Conservation (phyloP, 139 green algal genomes). For the Chlamydomonas urium region DNA sequence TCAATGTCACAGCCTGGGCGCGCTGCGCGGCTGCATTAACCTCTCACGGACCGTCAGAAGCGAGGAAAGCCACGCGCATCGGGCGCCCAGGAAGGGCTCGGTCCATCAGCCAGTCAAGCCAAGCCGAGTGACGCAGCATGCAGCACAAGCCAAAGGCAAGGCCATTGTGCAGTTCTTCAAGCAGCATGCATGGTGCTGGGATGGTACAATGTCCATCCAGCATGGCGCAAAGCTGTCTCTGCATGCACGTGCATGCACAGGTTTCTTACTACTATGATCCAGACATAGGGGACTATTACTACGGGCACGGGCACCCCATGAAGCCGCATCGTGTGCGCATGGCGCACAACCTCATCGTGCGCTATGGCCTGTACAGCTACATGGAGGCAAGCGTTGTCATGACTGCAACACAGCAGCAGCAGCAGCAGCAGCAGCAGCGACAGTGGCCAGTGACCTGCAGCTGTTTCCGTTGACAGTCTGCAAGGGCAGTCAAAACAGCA, state of each 20-base stretch:
- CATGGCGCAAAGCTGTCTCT: constrained; percentile 5
- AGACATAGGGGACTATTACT: constrained; percentile 93
- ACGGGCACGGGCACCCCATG: constrained; percentile 86
- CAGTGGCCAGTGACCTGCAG: neutral
- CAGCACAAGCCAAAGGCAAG: no score
- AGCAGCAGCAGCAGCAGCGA: neutral
- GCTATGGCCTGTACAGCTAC: constrained; percentile 83
- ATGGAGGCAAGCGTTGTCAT: constrained; percentile 64
- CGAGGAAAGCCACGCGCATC: no score
- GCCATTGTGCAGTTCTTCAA: no score
- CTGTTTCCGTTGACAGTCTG: neutral
- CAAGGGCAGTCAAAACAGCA: neutral
- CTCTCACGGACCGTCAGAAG: no score
- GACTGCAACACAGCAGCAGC: neutral
- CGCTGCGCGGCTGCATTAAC: no score
- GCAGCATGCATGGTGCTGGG: no score
- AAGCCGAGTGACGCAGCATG: no score
- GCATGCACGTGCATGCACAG: constrained; percentile 23
- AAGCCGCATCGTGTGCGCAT: constrained; percentile 93
- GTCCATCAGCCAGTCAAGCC: no score
- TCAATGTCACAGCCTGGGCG: no score
- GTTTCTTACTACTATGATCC: constrained; percentile 94
- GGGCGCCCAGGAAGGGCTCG: no score
- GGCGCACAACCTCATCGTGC: constrained; percentile 85
- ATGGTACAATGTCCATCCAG: no score